phyloP scores from a whole-genome alignment of 2,329 filamentous ascomycete species.

The Myotisia sp. region DNA sequence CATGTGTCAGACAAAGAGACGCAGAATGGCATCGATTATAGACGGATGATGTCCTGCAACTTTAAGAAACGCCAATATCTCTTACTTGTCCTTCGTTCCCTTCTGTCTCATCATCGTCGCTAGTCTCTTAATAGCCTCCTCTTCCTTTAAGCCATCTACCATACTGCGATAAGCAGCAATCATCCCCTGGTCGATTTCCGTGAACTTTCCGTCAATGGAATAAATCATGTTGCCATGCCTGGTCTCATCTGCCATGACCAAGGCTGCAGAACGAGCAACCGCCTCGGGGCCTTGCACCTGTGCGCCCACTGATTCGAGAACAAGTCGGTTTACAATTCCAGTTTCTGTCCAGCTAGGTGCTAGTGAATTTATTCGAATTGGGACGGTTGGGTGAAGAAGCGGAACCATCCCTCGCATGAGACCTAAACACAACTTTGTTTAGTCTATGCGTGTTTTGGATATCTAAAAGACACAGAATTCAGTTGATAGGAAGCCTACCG shows the following conservation, averaged over 20 bases:
- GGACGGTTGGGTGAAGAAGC: conserved; percentile 13
- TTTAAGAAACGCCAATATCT: too few relatives aligned
- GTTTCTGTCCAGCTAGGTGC: conserved; percentile 43
- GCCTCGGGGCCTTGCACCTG: conserved; percentile 32
- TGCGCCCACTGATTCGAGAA: conserved; percentile 29
- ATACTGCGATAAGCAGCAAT: conserved; percentile 1
- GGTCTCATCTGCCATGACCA: conserved; percentile 36
- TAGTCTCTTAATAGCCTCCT: too few relatives aligned
- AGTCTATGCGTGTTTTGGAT: too few relatives aligned
- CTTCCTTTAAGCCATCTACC: neutral
- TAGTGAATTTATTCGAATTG: conserved; percentile 43
- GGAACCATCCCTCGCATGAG: conserved; percentile 36
- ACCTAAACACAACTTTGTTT: too few relatives aligned
- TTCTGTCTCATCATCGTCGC: conserved; percentile 24
- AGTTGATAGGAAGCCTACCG: conserved; percentile 22
- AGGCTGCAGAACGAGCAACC: conserved; percentile 37
- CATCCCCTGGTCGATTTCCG: conserved; percentile 38
- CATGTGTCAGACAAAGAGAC: too few relatives aligned
- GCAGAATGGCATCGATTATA: too few relatives aligned
- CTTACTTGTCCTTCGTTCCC: conserved; percentile 43
- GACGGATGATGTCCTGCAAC: too few relatives aligned
- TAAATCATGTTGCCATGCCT: conserved; percentile 42
- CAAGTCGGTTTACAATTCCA: conserved; percentile 29
- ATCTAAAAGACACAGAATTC: too few relatives aligned
- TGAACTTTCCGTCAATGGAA: conserved; percentile 34